Percentiles rank a stretch among this genome's conserved stretches.
Evolutionary conservation across 352 stramenopile genomes (phyloP).

Genomic region (Phytophthora pistaciae): DNA sequence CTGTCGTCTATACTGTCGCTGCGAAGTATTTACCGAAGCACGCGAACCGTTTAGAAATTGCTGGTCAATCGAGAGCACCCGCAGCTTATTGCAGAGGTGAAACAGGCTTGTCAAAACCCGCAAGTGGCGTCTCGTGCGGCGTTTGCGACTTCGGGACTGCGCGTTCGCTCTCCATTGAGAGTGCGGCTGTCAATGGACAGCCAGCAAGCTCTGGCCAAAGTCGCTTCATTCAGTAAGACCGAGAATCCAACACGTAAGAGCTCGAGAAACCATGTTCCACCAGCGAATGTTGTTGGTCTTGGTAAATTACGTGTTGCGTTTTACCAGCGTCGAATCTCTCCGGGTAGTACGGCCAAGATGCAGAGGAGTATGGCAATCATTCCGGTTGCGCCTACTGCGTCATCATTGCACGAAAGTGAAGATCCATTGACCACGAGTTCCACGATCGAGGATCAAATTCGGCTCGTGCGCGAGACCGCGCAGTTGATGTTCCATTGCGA

Average conservation of each 20-base stretch:
- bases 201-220: background rate
- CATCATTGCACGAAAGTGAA: background rate
- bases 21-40: background rate
- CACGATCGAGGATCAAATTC: constrained; percentile 8
- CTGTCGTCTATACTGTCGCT: background rate
- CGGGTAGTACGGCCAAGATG: background rate
- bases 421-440: background rate
- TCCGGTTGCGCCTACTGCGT: background rate
- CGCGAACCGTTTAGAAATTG: background rate
- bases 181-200: background rate
- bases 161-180: background rate
- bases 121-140: background rate
- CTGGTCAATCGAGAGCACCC: background rate
- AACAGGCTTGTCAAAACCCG: background rate
- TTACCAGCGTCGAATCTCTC: background rate
- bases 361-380: background rate
- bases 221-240: background rate
- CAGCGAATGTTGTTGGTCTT: background rate
- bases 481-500: constrained; percentile 32
- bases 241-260: background rate
- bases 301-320: background rate
- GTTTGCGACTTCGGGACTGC: background rate
- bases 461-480: background rate
- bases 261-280: background rate
- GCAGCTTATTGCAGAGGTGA: background rate